A percentile compares a stretch with the other conserved stretches of the same genome.
phyloP scores from a whole-genome alignment of 2,329 filamentous ascomycete species.

The Thermothelomyces thermophilus region DNA sequence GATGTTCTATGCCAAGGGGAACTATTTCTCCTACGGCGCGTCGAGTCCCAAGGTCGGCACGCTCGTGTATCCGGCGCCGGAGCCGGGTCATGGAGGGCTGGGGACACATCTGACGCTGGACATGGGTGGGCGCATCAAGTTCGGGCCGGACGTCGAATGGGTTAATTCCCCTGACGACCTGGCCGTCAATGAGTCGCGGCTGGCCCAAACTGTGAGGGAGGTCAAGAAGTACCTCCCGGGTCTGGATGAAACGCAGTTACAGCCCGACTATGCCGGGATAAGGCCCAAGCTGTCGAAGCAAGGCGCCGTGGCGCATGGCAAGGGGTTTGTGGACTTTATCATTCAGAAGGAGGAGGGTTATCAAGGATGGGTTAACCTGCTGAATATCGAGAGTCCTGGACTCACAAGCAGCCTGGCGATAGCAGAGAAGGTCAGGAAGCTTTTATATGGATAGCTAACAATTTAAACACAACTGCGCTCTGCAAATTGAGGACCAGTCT shows the following conservation, averaged over 20 bases:
- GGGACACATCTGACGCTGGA: constrained; percentile 94
- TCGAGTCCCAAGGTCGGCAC: constrained; percentile 58
- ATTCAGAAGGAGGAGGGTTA: constrained; percentile 71
- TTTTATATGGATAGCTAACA: constrained; percentile 38
- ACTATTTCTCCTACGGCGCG: constrained; percentile 79
- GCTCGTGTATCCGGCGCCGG: constrained; percentile 81
- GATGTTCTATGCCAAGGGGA: constrained; percentile 85
- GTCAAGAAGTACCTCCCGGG: constrained; percentile 74
- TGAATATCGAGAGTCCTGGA: constrained; percentile 91
- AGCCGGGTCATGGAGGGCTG: constrained; percentile 73
- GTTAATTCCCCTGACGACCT: constrained; percentile 65
- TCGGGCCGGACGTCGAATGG: constrained; percentile 96
- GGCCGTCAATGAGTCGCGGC: constrained; percentile 55
- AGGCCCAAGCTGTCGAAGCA: constrained; percentile 68
- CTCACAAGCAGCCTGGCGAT: constrained; percentile 83
- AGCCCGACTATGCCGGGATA: constrained; percentile 85
- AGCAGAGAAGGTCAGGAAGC: constrained; percentile 61
- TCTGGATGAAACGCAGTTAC: constrained; percentile 59
- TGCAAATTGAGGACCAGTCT: too few relatives aligned
- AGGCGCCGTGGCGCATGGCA: constrained; percentile 54
- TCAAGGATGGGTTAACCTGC: constrained; percentile 76
- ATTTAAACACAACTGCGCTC: neutral
- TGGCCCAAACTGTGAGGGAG: constrained; percentile 62
- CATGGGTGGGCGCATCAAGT: constrained; percentile 73
- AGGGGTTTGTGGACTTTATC: constrained; percentile 77